Conservation (phyloP, 495 filamentous ascomycete species). For the Tuber magnatum region DNA sequence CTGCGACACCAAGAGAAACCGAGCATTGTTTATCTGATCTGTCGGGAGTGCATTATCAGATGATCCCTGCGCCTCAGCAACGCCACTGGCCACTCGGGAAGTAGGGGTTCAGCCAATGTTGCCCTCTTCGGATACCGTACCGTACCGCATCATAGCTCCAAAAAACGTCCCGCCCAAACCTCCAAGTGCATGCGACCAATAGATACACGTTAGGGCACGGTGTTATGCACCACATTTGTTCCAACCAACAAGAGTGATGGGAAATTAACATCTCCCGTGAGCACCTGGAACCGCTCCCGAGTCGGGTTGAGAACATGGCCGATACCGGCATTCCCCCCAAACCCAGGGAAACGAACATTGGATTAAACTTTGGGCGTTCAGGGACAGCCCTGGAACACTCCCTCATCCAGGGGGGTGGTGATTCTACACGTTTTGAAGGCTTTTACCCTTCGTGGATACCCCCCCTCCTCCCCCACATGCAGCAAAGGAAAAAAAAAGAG, state of each 20-base stretch:
- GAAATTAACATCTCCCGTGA: neutral
- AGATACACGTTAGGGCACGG: neutral
- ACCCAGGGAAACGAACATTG: neutral
- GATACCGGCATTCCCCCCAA: neutral
- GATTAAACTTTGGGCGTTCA: neutral
- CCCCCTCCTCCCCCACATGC: neutral
- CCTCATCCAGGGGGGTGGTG: neutral
- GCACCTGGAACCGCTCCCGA: neutral
- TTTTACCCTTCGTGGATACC: neutral
- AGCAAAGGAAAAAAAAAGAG: neutral
- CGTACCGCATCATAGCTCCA: too few species aligned
- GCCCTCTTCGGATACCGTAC: neutral
- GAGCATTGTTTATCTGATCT: neutral
- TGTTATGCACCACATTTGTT: neutral
- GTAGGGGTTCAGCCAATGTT: neutral
- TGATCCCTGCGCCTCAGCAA: neutral
- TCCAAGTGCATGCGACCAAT: neutral
- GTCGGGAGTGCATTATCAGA: neutral
- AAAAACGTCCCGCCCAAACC: neutral
- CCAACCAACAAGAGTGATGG: neutral
- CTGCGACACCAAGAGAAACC: neutral
- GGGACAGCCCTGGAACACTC: neutral
- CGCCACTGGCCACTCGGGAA: neutral
- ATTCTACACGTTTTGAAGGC: neutral
- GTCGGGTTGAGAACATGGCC: neutral